Base-by-base conservation (phyloP, 208 protist species). In the Phytomonas francai region DNA sequence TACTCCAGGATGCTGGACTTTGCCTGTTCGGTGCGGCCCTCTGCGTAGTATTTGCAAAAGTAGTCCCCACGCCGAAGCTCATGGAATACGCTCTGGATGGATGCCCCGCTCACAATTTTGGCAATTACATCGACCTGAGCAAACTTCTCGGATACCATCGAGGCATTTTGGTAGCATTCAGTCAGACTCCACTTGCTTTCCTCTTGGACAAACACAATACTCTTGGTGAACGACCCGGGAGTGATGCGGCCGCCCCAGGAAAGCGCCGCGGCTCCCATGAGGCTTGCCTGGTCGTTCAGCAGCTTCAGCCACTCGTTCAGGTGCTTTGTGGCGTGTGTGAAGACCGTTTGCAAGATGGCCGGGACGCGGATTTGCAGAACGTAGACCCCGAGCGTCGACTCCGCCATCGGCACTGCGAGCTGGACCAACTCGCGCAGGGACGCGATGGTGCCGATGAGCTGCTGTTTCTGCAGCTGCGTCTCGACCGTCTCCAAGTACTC, bases 401-500 rank as follows among this genome's bases (percentile, higher is more conserved):
- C 86, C 22, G 80, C 78, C 36, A 96, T 65, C 16, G 85, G 76
- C 2, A 83, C 82, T 4, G 87, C 85, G 2, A 89, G 76, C 0
- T 81, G 81, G 29, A 92, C 69, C 30, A 96, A 73, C 65, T 89
- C 81, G 25, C 80, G 80, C 34, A 94, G 66, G n/a, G 88, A 86
- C 27, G 78, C 74, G 64, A 93, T 75, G 25, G 88, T 88, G 27
- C 85, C 87, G 25, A 91, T 70, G 30, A 96, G 83, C 72, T 94
- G 85, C 71, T 85, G 72, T 64, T 79, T 76, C 67, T 78, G 67
- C 67, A 89, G 76, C 59, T 89, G 83, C 30, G 74, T 62, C 73
- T 96, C 91, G 16, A 84, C 83, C 34, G 87, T 91, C 72, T 96
- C 86, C 14, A 96, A 77, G 64, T 81, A 88, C 72, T 94, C 87